Percentiles rank a stretch among this genome's conserved stretches.
Evolutionary conservation across 2,329 filamentous ascomycete genomes (phyloP).

Genomic region (Neofusicoccum ribis): DNA sequence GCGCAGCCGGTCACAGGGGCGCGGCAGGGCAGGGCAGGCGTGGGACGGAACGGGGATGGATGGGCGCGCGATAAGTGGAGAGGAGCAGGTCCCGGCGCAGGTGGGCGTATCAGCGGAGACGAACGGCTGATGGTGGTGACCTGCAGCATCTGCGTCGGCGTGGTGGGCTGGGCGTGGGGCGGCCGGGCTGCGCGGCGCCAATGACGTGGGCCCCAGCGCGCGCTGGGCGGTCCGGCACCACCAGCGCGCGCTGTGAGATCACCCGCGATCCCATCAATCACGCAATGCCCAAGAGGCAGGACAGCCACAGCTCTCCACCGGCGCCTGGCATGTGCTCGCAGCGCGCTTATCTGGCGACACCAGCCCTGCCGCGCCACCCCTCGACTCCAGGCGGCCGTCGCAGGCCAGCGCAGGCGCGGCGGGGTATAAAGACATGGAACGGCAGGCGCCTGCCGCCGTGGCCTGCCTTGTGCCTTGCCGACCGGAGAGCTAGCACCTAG

Average conservation of each 20-base stretch:
- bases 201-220: neutral
- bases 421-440: slow-evolving; percentile 4
- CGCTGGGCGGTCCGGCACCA: neutral
- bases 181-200: neutral
- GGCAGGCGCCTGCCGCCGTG: neutral
- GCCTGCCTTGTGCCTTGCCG: slow-evolving; percentile 7
- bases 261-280: slow-evolving; percentile 5
- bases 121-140: neutral
- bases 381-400: neutral
- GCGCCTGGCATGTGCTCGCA: neutral
- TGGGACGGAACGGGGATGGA: neutral
- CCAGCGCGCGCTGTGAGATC: neutral
- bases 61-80: slow-evolving; percentile 3
- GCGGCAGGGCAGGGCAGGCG: too few species aligned
- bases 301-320: slow-evolving; percentile 5
- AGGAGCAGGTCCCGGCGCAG: neutral
- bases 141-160: slow-evolving; percentile 1
- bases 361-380: neutral
- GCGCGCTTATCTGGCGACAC: neutral
- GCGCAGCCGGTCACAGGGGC: neutral
- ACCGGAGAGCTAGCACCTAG: slow-evolving; percentile 9
- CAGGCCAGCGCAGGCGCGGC: neutral
- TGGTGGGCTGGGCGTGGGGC: neutral
- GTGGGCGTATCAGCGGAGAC: neutral
- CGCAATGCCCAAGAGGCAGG: neutral